phyloP scores from a whole-genome alignment of 108 stramenopile genomes.

The Skeletonema menzelii region DNA sequence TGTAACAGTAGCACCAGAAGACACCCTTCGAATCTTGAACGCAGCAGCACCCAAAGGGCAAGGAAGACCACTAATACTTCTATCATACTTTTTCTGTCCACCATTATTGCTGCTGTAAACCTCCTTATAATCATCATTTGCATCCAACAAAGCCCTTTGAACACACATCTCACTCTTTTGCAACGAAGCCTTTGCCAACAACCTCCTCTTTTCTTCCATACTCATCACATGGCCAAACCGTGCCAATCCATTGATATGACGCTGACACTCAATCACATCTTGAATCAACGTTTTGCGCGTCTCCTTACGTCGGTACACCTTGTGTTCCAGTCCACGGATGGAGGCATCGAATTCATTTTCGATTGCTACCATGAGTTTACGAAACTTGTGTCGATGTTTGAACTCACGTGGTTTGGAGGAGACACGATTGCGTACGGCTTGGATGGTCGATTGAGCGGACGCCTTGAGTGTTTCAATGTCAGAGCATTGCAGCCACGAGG shows the following conservation, averaged over 20 bases:
- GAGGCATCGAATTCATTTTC: conserved; percentile 16
- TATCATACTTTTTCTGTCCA: not conserved
- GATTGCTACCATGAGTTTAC: conserved; percentile 13
- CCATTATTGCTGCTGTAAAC: not conserved
- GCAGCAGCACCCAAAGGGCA: not conserved
- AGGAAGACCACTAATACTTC: not conserved
- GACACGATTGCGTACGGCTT: conserved; percentile 12
- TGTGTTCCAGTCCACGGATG: conserved; percentile 37
- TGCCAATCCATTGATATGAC: conserved; percentile 14
- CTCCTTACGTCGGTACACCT: conserved; percentile 20
- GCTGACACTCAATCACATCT: conserved; percentile 38
- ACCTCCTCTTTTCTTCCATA: not conserved
- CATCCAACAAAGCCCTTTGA: conserved; percentile 10
- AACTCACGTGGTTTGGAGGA: not conserved
- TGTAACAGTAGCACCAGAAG: not conserved
- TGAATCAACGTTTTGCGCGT: conserved; percentile 11
- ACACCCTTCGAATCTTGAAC: not conserved
- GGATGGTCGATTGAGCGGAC: conserved; percentile 18
- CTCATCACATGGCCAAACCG: conserved; percentile 15
- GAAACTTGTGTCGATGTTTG: conserved; percentile 10
- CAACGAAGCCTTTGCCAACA: conserved; percentile 29
- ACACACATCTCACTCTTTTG: conserved; percentile 6
- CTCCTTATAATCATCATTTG: conserved; percentile 22
- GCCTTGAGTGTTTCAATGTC: conserved; percentile 24
- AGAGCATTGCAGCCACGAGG: conserved; percentile 15